A percentile compares a stretch with the other conserved stretches of the same genome.
phyloP scores from a whole-genome alignment of 1,139 yeast species.

The Blastobotrys proliferans region DNA sequence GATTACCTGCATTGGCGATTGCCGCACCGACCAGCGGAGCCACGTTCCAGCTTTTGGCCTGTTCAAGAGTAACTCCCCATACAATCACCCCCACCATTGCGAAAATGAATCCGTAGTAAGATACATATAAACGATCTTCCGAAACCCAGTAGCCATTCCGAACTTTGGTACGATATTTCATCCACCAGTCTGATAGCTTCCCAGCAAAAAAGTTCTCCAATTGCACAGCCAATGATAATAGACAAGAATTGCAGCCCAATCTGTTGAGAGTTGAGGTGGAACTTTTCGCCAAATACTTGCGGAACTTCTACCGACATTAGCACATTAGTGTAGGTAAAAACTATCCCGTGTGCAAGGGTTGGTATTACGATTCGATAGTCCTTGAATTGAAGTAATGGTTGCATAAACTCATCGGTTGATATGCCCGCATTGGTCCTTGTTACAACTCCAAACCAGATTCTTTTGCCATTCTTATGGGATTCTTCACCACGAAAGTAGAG shows the following conservation, averaged over 20 bases:
- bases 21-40: constrained; percentile 33
- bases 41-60: constrained; percentile 30
- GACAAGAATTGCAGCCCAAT: constrained; percentile 31
- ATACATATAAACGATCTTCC: constrained; percentile 29
- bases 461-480: neutral
- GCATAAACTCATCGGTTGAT: neutral
- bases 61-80: constrained; percentile 29
- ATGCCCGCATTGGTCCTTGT: neutral
- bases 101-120: constrained; percentile 28
- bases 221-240: constrained; percentile 28
- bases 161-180: constrained; percentile 21
- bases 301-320: constrained; percentile 33
- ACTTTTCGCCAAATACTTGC: constrained; percentile 27
- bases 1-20: constrained; percentile 32
- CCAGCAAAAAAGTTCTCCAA: constrained; percentile 33
- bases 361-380: constrained; percentile 16
- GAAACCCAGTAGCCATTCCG: constrained; percentile 23
- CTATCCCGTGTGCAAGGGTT: constrained; percentile 27
- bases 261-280: constrained; percentile 28
- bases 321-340: constrained; percentile 31
- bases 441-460: neutral
- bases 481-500: constrained; percentile 16
- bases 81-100: constrained; percentile 31
- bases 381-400: neutral
- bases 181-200: constrained; percentile 33